These are phyloP conservation scores for Catenaria anguillulae DNA, from an alignment of 371 early-diverging fungal species.

Conservation along the genomic window DNA sequence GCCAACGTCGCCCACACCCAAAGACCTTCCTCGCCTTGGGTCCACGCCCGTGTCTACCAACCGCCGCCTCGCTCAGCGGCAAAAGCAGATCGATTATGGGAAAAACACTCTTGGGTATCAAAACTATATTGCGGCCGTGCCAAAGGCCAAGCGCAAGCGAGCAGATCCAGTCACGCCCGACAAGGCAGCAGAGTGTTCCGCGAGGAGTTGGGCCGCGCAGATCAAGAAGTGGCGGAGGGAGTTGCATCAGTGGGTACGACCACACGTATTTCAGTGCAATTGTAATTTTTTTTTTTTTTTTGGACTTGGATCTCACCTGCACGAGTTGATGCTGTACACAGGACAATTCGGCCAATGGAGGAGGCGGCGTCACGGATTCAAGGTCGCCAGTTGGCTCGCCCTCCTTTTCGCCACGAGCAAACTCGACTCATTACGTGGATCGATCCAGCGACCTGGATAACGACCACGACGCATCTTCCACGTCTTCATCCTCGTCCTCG, in stretches of 20 bases:
- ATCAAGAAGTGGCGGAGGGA: slow-evolving; percentile 11
- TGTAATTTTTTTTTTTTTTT: no score
- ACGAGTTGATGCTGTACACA: no score
- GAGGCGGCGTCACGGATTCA: no score
- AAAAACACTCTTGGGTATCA: slow-evolving; percentile 15
- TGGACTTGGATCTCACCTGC: no score
- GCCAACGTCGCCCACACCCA: not conserved
- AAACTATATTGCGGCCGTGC: slow-evolving; percentile 8
- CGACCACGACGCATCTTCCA: no score
- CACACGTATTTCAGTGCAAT: no score
- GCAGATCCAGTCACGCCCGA: slow-evolving; percentile 13
- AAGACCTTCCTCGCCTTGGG: not conserved
- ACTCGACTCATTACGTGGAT: no score
- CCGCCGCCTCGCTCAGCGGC: slow-evolving; percentile 12
- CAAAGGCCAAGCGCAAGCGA: slow-evolving; percentile 3
- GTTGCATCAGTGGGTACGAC: slow-evolving; percentile 8
- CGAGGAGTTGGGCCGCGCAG: slow-evolving; percentile 12
- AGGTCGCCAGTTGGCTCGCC: no score
- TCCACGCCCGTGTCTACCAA: slow-evolving; percentile 6
- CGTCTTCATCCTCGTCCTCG: no score
- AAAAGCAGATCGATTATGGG: slow-evolving; percentile 16
- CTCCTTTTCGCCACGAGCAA: no score
- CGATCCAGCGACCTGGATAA: no score
- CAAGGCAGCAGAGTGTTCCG: slow-evolving; percentile 10
- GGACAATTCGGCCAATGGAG: no score